A percentile compares a stretch with the other conserved stretches of the same genome.
These are phyloP conservation scores for Naganishia kalamii DNA, from an alignment of 768 basidiomycete genomes.

Conservation along the genomic window DNA sequence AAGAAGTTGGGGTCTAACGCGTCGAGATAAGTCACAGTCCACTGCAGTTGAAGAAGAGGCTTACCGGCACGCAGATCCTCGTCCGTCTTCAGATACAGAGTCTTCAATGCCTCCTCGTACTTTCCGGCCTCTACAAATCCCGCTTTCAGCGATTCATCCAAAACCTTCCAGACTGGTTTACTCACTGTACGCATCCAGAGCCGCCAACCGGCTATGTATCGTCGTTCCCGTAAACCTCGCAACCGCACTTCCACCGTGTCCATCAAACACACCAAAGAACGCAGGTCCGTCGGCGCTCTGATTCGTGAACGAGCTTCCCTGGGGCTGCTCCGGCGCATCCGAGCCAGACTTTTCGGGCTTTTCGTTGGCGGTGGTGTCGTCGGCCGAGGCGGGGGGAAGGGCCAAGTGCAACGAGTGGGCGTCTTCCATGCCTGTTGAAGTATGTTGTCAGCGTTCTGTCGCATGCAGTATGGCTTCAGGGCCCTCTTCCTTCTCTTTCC, in stretches of 20 bases:
- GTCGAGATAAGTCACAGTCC: neutral
- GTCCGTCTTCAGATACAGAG: slow-evolving; percentile 86
- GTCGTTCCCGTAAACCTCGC: slow-evolving; percentile 45
- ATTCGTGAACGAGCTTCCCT: slow-evolving; percentile 42
- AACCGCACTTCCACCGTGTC: slow-evolving; percentile 66
- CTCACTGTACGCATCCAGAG: slow-evolving; percentile 41
- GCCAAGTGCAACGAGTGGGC: slow-evolving; percentile 72
- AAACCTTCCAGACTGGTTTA: slow-evolving; percentile 9
- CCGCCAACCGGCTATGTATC: slow-evolving; percentile 38
- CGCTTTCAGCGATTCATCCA: neutral
- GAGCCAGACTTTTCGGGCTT: slow-evolving; percentile 8
- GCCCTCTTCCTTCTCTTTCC: no score
- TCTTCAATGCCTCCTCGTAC: slow-evolving; percentile 73
- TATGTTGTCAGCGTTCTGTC: neutral
- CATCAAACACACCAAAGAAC: slow-evolving; percentile 97
- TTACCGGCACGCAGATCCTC: slow-evolving; percentile 81
- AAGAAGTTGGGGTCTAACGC: slow-evolving; percentile 70
- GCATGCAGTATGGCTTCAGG: no score
- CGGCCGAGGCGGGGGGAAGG: slow-evolving; percentile 47
- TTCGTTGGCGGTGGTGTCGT: slow-evolving; percentile 25
- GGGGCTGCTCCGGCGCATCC: slow-evolving; percentile 37
- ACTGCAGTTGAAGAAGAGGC: slow-evolving; percentile 27
- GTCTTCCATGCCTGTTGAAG: slow-evolving; percentile 84
- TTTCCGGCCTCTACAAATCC: slow-evolving; percentile 48
- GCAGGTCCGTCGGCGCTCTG: slow-evolving; percentile 50